Evolutionary conservation across 2,329 filamentous ascomycete species (phyloP), one percentile per base, ranked within the genome.

Genomic region (Shiraia sp.): DNA sequence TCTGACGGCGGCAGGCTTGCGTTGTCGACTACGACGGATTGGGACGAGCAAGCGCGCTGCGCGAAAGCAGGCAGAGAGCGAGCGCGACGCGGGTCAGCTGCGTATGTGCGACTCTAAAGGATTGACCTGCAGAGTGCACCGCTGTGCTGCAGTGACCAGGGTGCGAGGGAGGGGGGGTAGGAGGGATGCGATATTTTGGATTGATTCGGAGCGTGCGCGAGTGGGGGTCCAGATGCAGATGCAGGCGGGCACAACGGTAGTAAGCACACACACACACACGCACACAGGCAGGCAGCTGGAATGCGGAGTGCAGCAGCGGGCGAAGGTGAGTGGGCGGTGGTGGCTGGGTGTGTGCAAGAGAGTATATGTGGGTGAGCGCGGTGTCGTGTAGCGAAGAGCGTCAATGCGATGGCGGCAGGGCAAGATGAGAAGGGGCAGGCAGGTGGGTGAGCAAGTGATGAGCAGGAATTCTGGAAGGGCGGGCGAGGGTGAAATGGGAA

Each of bases 11-110:
- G 49, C 47, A n/a, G n/a, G n/a, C n/a, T n/a, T n/a, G n/a, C n/a
- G n/a, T n/a, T n/a, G n/a, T n/a, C n/a, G n/a, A n/a, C n/a, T 56
- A 54, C 50, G 44, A 51, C 48, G 48, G 43, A 47, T 53, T 42
- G 47, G 55, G 53, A n/a, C 50, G 46, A 47, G 50, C 54, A 59
- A 56, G 61, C 59, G 63, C 59, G 58, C 59, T 60, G 59, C 53
- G 58, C 57, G 58, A 55, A 45, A 45, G 22, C 26, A 34, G 40
- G 49, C 44, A 55, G 41, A 37, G n/a, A n/a, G n/a, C 25, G 42
- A 47, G 34, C 33, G 42, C 33, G 24, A 38, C 43, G 47, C 55
- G 47, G 55, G 56, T 60, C 56, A 60, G 56, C 55, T 60, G 56
- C n/a, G 45, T 44, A 36, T 36, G 42, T 35, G 43, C 41, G 49